Conservation (phyloP, 2,329 filamentous ascomycete species). For the Zasmidium citrigriseum region DNA sequence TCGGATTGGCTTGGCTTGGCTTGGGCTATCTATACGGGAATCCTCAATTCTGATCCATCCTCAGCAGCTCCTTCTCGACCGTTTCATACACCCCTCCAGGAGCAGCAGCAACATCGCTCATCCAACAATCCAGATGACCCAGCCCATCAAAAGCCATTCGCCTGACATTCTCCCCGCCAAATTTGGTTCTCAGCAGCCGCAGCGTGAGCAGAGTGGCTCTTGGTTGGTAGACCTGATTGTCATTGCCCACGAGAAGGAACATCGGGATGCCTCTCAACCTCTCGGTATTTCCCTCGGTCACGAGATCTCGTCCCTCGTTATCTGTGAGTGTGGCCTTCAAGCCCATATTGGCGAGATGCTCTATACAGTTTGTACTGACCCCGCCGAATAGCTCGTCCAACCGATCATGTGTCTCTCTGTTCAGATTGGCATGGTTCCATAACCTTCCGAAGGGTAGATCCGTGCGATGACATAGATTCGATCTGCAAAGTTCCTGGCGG, state of each 20-base stretch:
- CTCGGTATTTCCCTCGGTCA: neutral
- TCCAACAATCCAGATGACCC: neutral
- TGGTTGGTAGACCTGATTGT: neutral
- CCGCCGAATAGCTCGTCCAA: slow-evolving; percentile 64
- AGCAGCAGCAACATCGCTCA: neutral
- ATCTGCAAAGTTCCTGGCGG: slow-evolving; percentile 61
- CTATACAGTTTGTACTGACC: neutral
- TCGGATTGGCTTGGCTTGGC: too few species aligned
- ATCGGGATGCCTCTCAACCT: neutral
- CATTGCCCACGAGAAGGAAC: neutral
- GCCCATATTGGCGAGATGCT: neutral
- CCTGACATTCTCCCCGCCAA: neutral
- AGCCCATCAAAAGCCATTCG: neutral
- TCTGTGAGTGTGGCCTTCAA: neutral
- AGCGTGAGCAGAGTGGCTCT: neutral
- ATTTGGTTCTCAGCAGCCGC: neutral
- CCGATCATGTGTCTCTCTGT: slow-evolving; percentile 64
- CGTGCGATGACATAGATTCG: slow-evolving; percentile 61
- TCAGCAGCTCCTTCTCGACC: neutral
- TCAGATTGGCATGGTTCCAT: slow-evolving; percentile 67
- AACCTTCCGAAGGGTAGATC: slow-evolving; percentile 60
- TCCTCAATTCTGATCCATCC: too few species aligned
- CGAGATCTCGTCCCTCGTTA: neutral
- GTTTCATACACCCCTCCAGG: neutral
- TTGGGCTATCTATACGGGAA: too few species aligned